These are phyloP conservation scores for Sporobolomyces phaffii DNA, from an alignment of 768 basidiomycete species.

Conservation along the genomic window DNA sequence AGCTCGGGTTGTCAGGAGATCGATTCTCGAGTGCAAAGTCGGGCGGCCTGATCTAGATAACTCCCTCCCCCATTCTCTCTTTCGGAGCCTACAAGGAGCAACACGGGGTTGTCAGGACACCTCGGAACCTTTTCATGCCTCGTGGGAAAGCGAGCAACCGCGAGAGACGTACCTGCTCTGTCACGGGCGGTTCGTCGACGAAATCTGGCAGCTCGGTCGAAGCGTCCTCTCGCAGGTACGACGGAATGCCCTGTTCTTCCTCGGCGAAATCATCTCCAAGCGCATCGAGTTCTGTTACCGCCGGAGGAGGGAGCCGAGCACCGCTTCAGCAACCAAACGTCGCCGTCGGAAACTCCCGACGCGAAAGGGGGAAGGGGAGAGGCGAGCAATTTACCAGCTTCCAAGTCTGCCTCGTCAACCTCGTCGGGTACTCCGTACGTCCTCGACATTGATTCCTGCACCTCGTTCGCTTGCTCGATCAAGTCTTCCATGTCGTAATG, in stretches of 20 bases:
- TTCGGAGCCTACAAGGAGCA: constrained; percentile 13
- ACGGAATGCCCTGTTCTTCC: constrained; percentile 80
- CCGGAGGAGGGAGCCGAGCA: background rate
- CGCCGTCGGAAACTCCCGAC: too few relatives aligned
- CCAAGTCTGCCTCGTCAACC: constrained; percentile 91
- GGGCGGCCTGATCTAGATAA: constrained; percentile 1
- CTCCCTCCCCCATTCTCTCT: constrained; percentile 34
- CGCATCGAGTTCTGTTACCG: constrained; percentile 97
- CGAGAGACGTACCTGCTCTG: constrained; percentile 46
- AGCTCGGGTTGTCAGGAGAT: too few relatives aligned
- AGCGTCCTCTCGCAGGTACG: constrained; percentile 67
- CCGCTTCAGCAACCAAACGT: too few relatives aligned
- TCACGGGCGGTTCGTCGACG: constrained; percentile 77
- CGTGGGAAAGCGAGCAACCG: background rate
- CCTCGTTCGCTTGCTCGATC: constrained; percentile 93
- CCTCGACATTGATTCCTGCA: constrained; percentile 85
- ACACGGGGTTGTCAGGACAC: background rate
- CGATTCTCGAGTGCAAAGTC: background rate
- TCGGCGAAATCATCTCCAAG: constrained; percentile 63
- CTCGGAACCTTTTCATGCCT: too few relatives aligned
- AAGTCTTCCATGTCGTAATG: constrained; percentile 98
- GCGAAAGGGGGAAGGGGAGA: too few relatives aligned
- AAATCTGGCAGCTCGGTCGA: constrained; percentile 86
- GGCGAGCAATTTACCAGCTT: constrained; percentile 65
- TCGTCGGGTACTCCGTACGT: constrained; percentile 97